Evolutionary conservation across 805 yeast species (phyloP).

Genomic region (Kuraishia hungarica): DNA sequence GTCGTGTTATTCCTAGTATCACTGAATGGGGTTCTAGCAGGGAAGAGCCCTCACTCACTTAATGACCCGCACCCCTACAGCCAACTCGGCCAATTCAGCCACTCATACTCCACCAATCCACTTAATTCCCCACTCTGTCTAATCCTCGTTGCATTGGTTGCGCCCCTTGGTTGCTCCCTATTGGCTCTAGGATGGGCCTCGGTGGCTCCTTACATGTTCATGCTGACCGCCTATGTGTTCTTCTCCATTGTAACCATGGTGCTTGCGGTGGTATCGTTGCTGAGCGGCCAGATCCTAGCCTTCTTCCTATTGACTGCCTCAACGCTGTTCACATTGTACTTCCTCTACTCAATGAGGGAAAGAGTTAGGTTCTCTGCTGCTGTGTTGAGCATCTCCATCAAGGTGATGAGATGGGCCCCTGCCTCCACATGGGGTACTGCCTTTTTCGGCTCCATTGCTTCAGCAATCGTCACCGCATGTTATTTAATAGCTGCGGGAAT

Average conservation of each 20-base stretch:
- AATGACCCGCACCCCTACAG: conserved; percentile 47
- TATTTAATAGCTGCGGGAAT: conserved; percentile 23
- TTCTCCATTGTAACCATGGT: conserved; percentile 66
- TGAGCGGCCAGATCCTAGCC: conserved; percentile 63
- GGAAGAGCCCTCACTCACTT: conserved; percentile 52
- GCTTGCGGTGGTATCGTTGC: conserved; percentile 67
- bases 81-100: conserved; percentile 21
- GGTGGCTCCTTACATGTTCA: conserved; percentile 55
- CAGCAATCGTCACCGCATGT: conserved; percentile 56
- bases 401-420: conserved; percentile 60
- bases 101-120: conserved; percentile 56
- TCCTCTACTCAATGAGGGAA: conserved; percentile 63
- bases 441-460: conserved; percentile 46
- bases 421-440: conserved; percentile 49
- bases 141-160: conserved; percentile 47
- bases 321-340: conserved; percentile 53
- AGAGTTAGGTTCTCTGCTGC: conserved; percentile 72
- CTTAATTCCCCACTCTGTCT: conserved; percentile 61
- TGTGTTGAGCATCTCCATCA: conserved; percentile 60
- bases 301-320: conserved; percentile 68
- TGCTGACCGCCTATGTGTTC: conserved; percentile 56
- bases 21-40: conserved; percentile 50
- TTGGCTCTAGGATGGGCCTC: conserved; percentile 38
- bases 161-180: conserved; percentile 46
- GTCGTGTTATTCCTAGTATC: conserved; percentile 62